These are phyloP conservation scores for Rhinocladiella mackenziei DNA, from an alignment of 2,329 filamentous ascomycete species.

Conservation along the genomic window DNA sequence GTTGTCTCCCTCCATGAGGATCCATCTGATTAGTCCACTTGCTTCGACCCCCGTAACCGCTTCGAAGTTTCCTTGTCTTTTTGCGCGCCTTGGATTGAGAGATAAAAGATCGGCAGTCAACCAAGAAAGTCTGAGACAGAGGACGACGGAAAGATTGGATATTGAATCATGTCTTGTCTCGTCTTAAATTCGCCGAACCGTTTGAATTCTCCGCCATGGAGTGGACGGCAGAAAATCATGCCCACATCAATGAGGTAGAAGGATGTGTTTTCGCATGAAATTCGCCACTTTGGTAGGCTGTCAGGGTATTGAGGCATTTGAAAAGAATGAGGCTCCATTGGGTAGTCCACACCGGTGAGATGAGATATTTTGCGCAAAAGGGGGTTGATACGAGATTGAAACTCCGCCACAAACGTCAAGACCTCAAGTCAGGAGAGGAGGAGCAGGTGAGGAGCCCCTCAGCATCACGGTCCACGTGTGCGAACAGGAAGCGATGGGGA, in stretches of 20 bases:
- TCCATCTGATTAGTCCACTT: no score
- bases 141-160: no score
- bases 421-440: neutral
- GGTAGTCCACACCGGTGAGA: constrained; percentile 4
- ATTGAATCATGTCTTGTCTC: no score
- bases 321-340: constrained; percentile 4
- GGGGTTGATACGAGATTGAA: constrained; percentile 1
- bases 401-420: constrained; percentile 9
- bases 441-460: neutral
- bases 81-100: no score
- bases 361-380: neutral
- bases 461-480: constrained; percentile 16
- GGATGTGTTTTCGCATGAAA: neutral
- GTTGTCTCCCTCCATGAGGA: no score
- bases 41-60: no score
- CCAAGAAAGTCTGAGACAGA: no score
- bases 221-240: no score
- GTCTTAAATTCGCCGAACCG: no score
- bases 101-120: no score
- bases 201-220: no score
- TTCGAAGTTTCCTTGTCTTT: no score
- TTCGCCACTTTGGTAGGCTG: neutral
- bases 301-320: neutral
- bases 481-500: constrained; percentile 10
- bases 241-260: neutral